Percentiles rank a stretch among this genome's conserved stretches.
Conservation (phyloP, 352 stramenopile genomes). For the Globisporangium cederbergense region DNA sequence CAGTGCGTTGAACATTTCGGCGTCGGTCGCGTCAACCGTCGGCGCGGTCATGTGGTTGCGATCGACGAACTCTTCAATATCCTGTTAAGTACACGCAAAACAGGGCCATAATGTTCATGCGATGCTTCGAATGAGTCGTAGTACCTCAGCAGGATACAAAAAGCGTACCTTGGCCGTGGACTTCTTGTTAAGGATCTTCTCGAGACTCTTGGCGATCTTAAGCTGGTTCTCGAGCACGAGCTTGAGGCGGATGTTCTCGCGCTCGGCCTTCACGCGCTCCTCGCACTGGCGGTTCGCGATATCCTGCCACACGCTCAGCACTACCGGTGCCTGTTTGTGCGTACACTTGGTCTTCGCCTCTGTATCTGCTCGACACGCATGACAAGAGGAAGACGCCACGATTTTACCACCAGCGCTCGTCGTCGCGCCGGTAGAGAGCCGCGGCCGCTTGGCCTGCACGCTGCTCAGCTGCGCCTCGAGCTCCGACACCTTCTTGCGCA, state of each 20-base stretch:
- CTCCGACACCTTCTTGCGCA: constrained; percentile 12
- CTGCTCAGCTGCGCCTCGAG: constrained; percentile 18
- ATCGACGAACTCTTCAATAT: not conserved
- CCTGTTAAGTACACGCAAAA: not conserved
- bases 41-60: not conserved
- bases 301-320: constrained; percentile 18
- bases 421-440: not conserved
- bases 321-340: not conserved
- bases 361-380: not conserved
- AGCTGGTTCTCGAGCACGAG: constrained; percentile 45
- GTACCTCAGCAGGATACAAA: too few relatives aligned
- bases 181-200: constrained; percentile 8
- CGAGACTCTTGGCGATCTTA: constrained; percentile 42
- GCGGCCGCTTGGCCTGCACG: constrained; percentile 19
- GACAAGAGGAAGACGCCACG: not conserved
- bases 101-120: not conserved
- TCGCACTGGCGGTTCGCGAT: constrained; percentile 16
- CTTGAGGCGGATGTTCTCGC: constrained; percentile 40
- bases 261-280: constrained; percentile 42
- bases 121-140: not conserved
- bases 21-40: not conserved
- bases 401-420: not conserved
- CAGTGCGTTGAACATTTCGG: not conserved
- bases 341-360: not conserved
- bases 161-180: not conserved